Conservation (phyloP, 495 filamentous ascomycete species). For the Cudoniella acicularis region DNA sequence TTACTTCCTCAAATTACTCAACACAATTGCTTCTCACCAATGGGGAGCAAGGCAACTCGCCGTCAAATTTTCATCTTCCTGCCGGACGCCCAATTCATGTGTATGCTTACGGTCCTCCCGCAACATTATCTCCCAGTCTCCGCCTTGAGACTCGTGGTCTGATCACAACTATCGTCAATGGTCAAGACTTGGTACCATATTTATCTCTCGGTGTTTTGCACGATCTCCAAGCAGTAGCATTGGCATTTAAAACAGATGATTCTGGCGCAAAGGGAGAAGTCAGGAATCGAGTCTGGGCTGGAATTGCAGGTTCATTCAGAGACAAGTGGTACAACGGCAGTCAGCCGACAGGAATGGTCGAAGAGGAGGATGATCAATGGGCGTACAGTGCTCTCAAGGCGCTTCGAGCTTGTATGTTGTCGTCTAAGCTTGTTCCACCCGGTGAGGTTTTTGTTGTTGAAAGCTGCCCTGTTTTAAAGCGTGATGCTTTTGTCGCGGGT, state of each 20-base stretch:
- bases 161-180: slow-evolving; percentile 71
- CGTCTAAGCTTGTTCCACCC: slow-evolving; percentile 67
- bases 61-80: slow-evolving; percentile 50
- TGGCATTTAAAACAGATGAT: slow-evolving; percentile 69
- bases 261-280: slow-evolving; percentile 62
- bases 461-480: slow-evolving; percentile 54
- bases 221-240: slow-evolving; percentile 67
- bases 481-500: slow-evolving; percentile 52
- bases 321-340: slow-evolving; percentile 41
- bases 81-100: slow-evolving; percentile 68
- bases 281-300: slow-evolving; percentile 60
- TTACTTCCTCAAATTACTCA: slow-evolving; percentile 37
- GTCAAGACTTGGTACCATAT: slow-evolving; percentile 68
- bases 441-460: slow-evolving; percentile 75
- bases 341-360: background rate
- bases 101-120: slow-evolving; percentile 75
- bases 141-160: slow-evolving; percentile 68
- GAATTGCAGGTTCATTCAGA: slow-evolving; percentile 44
- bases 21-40: slow-evolving; percentile 38
- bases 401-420: slow-evolving; percentile 64
- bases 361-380: slow-evolving; percentile 59
- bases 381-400: slow-evolving; percentile 64
- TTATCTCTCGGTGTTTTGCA: slow-evolving; percentile 72
- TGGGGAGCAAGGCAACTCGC: slow-evolving; percentile 15
- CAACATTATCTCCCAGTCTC: slow-evolving; percentile 68